These are phyloP conservation scores for Telfairia occidentalis DNA, from an alignment of 331 rosid species.

Conservation along the genomic window DNA sequence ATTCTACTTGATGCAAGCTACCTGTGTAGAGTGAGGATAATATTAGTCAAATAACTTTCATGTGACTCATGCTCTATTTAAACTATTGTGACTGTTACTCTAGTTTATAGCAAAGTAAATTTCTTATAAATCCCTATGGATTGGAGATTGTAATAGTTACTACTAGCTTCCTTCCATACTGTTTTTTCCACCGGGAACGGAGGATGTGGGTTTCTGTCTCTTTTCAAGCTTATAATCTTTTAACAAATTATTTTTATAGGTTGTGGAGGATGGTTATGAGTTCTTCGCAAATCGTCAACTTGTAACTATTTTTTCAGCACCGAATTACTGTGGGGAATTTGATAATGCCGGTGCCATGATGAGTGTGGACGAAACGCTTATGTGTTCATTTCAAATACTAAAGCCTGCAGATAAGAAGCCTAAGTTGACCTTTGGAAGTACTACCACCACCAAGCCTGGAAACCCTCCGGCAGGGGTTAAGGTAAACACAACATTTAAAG, in stretches of 20 bases:
- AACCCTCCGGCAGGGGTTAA: conserved; percentile 8
- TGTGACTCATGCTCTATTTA: background rate
- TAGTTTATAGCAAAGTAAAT: background rate
- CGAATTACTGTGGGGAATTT: conserved; percentile 22
- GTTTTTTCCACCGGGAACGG: background rate
- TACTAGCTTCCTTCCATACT: background rate
- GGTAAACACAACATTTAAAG: background rate
- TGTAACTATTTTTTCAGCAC: conserved; percentile 20
- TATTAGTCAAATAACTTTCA: background rate
- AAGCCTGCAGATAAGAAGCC: conserved; percentile 22
- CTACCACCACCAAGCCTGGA: conserved; percentile 8
- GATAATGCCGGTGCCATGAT: conserved; percentile 42
- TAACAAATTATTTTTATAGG: conserved; percentile 14
- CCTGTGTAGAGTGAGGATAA: background rate
- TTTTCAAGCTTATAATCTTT: background rate
- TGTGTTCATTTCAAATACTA: conserved; percentile 40
- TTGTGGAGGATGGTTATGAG: conserved; percentile 44
- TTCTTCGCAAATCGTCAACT: conserved; percentile 43
- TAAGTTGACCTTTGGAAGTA: background rate
- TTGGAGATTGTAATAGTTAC: background rate
- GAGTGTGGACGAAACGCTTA: conserved; percentile 36
- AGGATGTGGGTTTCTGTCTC: background rate
- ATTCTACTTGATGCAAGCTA: background rate
- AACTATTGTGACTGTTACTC: background rate
- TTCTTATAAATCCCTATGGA: background rate